A percentile compares a stretch with the other conserved stretches of the same genome.
phyloP scores from a whole-genome alignment of 2,329 filamentous ascomycete species.

The Lomentospora prolificans region DNA sequence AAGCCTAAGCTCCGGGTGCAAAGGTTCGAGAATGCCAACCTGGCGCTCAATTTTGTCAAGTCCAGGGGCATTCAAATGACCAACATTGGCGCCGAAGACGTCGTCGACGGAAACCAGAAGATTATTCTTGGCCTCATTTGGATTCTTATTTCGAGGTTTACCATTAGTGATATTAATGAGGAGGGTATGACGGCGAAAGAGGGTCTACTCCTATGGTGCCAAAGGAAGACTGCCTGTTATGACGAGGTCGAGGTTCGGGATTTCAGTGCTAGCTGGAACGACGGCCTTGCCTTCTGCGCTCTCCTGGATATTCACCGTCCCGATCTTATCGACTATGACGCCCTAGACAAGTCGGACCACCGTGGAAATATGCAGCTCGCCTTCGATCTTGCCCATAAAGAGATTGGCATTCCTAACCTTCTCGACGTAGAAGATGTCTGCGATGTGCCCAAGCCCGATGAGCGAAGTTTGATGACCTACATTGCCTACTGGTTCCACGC shows the following conservation, averaged over 20 bases:
- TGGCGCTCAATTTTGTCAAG: conserved; percentile 88
- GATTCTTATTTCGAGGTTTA: conserved; percentile 96
- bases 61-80: conserved; percentile 89
- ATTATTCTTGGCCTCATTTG: conserved; percentile 96
- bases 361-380: conserved; percentile 95
- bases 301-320: conserved; percentile 93
- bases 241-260: conserved; percentile 93
- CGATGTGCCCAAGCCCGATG: conserved; percentile 91
- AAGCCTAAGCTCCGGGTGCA: conserved; percentile 95
- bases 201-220: conserved; percentile 90
- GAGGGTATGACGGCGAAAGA: conserved; percentile 98
- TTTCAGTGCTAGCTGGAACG: conserved; percentile 94
- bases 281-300: conserved; percentile 92
- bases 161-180: conserved; percentile 96
- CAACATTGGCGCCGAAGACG: conserved; percentile 96
- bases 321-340: conserved; percentile 93
- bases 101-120: conserved; percentile 95
- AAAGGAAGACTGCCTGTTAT: conserved; percentile 96
- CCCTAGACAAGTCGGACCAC: conserved; percentile 88
- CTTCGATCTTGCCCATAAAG: conserved; percentile 90
- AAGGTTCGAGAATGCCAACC: conserved; percentile 96
- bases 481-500: conserved; percentile 99
- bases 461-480: conserved; percentile 96
- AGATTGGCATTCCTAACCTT: conserved; percentile 93
- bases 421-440: conserved; percentile 97